A percentile compares a stretch with the other conserved stretches of the same genome.
These are phyloP conservation scores for fission yeast (Schizosaccharomyces pombe) DNA, from an alignment of 805 yeast genomes.

Conservation along the genomic window DNA sequence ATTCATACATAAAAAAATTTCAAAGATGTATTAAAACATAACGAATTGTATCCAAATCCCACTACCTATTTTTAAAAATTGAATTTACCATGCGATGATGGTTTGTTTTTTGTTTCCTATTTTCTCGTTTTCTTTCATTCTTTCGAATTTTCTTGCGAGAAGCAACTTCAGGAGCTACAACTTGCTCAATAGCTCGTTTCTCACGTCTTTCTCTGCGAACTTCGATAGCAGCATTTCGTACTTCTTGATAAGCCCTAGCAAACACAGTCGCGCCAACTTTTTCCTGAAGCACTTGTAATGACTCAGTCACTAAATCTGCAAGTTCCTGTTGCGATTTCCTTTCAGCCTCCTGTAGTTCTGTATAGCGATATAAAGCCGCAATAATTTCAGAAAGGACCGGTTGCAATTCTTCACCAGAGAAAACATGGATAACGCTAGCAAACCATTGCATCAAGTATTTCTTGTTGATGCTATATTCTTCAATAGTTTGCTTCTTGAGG, in stretches of 20 bases:
- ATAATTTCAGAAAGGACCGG: slow-evolving; percentile 27
- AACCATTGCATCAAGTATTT: slow-evolving; percentile 1
- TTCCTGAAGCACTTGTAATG: slow-evolving; percentile 39
- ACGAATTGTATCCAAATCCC: not conserved
- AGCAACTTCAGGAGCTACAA: slow-evolving; percentile 59
- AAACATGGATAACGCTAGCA: not conserved
- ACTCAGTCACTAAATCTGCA: slow-evolving; percentile 31
- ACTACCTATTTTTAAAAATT: not conserved
- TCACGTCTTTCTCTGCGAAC: slow-evolving; percentile 58
- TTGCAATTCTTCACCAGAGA: slow-evolving; percentile 14
- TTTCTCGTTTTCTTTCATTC: slow-evolving; percentile 53
- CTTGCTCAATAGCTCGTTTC: slow-evolving; percentile 49
- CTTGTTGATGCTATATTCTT: slow-evolving; percentile 13
- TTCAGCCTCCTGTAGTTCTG: slow-evolving; percentile 5
- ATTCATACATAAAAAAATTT: no score
- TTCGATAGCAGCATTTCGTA: slow-evolving; percentile 32
- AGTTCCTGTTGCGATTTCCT: slow-evolving; percentile 21
- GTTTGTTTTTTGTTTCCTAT: slow-evolving; percentile 28
- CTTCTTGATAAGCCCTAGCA: slow-evolving; percentile 34
- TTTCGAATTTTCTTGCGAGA: slow-evolving; percentile 56
- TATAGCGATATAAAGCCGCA: slow-evolving; percentile 28
- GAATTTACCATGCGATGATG: not conserved
- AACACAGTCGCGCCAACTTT: slow-evolving; percentile 54
- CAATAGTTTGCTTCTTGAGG: slow-evolving; percentile 27
- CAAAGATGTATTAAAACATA: no score